These are phyloP conservation scores for Backusella tarrabulga DNA, from an alignment of 192 early-diverging fungal genomes.

Conservation along the genomic window DNA sequence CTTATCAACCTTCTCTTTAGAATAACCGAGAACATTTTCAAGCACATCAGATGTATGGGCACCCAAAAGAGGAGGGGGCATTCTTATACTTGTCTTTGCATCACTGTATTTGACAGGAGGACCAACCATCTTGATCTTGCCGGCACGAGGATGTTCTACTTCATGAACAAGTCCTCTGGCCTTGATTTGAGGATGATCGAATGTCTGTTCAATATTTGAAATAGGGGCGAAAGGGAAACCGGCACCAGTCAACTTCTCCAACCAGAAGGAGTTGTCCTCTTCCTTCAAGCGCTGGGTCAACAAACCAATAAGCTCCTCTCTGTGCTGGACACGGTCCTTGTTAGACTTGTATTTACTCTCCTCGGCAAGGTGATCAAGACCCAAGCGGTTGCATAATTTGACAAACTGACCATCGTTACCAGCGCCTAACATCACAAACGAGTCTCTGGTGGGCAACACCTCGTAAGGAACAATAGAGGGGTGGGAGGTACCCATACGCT, in stretches of 20 bases:
- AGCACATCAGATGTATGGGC: conserved; percentile 88
- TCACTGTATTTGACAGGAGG: conserved; percentile 78
- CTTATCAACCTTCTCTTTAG: conserved; percentile 48
- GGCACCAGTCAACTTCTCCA: conserved; percentile 58
- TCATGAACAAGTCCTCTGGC: conserved; percentile 73
- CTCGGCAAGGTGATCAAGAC: conserved; percentile 40
- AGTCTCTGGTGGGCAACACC: conserved; percentile 75
- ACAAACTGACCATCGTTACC: conserved; percentile 88
- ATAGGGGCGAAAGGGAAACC: conserved; percentile 86
- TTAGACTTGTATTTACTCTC: conserved; percentile 68
- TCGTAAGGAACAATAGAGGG: conserved; percentile 94
- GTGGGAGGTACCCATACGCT: conserved; percentile 86
- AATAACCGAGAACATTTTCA: conserved; percentile 61
- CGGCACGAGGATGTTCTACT: conserved; percentile 80
- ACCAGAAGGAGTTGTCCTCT: conserved; percentile 59
- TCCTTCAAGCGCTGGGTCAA: conserved; percentile 50
- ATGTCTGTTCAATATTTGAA: conserved; percentile 75
- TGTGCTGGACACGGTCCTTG: conserved; percentile 68
- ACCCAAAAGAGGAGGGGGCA: conserved; percentile 82
- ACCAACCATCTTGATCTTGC: conserved; percentile 72
- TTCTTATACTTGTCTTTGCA: conserved; percentile 58
- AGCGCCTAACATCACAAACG: conserved; percentile 83
- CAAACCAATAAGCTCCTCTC: conserved; percentile 58
- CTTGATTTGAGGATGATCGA: conserved; percentile 69
- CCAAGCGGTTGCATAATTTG: conserved; percentile 60